phyloP scores from a whole-genome alignment of 306 rosid species.

The Vicia faba region DNA sequence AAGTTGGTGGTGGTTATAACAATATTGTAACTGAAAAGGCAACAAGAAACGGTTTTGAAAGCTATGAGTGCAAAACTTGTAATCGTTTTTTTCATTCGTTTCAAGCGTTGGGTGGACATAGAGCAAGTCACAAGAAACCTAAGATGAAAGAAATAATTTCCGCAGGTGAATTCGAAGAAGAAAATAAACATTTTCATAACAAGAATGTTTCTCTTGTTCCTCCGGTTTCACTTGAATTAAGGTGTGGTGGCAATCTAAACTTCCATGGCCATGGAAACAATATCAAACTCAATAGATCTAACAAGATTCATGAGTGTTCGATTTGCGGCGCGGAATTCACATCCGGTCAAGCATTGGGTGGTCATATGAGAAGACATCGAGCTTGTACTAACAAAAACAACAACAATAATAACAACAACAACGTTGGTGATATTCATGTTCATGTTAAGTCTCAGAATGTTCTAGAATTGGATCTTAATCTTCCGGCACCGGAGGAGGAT shows the following conservation, averaged over 20 bases:
- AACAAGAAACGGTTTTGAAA: slow-evolving; percentile 35
- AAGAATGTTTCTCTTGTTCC: not conserved
- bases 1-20: not conserved
- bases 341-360: slow-evolving; percentile 94
- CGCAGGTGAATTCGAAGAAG: slow-evolving; percentile 22
- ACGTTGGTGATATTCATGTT: slow-evolving; percentile 10
- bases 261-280: not conserved
- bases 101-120: slow-evolving; percentile 98
- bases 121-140: slow-evolving; percentile 88
- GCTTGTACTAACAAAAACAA: slow-evolving; percentile 20
- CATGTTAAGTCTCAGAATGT: slow-evolving; percentile 48
- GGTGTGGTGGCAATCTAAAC: slow-evolving; percentile 8
- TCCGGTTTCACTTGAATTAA: slow-evolving; percentile 38
- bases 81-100: slow-evolving; percentile 85
- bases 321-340: slow-evolving; percentile 84
- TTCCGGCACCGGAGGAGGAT: slow-evolving; percentile 91
- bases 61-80: slow-evolving; percentile 91
- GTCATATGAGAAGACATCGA: slow-evolving; percentile 94
- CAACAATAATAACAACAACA: not conserved
- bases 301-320: slow-evolving; percentile 86
- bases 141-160: slow-evolving; percentile 32
- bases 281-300: slow-evolving; percentile 5
- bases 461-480: slow-evolving; percentile 78
- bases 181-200: slow-evolving; percentile 5
- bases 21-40: not conserved